phyloP scores from a whole-genome alignment of 768 basidiomycete species.

The Ephemerocybe angulata region DNA sequence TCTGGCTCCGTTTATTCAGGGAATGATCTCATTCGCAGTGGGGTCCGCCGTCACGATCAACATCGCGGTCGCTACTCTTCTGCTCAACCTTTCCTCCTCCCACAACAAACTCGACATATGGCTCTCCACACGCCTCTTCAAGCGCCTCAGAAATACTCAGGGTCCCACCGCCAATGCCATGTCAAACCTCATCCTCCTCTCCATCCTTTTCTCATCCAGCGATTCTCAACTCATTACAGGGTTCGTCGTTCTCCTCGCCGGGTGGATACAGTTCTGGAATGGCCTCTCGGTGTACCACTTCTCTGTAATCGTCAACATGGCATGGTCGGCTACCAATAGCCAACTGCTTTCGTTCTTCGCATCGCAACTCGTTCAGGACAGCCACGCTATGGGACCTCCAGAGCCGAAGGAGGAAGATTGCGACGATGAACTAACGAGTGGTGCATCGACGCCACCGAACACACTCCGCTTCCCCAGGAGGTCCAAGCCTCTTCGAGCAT shows the following conservation, averaged over 20 bases:
- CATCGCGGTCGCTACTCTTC: not conserved
- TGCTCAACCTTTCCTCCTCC: not conserved
- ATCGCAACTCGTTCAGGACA: not conserved
- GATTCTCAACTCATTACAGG: conserved; percentile 8
- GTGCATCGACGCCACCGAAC: not conserved
- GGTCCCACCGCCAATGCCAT: not conserved
- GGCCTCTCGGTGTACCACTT: conserved; percentile 7
- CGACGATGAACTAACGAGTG: not conserved
- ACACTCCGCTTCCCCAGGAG: not conserved
- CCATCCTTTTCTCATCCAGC: conserved; percentile 7
- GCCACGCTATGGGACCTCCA: not conserved
- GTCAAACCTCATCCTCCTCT: not conserved
- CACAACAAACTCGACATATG: not conserved
- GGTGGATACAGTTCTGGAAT: conserved; percentile 2
- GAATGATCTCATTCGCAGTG: not conserved
- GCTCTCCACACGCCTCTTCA: not conserved
- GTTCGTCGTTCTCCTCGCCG: not conserved
- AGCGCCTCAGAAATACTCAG: not conserved
- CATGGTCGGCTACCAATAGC: conserved; percentile 4
- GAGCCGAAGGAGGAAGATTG: too few relatives aligned
- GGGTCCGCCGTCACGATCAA: not conserved
- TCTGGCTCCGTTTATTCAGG: not conserved
- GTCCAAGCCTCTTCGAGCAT: not conserved
- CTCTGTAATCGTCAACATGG: not conserved
- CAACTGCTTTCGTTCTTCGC: conserved; percentile 6